Evolutionary conservation across 2,329 filamentous ascomycete species (phyloP).

Genomic region (Paradendryphiella salina): DNA sequence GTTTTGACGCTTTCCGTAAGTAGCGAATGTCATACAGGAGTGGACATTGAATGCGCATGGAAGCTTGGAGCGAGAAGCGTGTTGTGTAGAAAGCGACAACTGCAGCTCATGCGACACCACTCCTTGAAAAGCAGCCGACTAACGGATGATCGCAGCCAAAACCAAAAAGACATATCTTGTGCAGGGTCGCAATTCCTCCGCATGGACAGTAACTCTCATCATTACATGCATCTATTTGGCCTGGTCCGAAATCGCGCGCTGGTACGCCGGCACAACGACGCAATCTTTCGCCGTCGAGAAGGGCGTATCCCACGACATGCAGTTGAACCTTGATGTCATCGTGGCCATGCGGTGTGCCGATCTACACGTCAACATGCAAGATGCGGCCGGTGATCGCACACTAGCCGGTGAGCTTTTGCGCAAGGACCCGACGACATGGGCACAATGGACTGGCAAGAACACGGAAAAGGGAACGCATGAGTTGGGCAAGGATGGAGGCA

Average conservation of each 20-base stretch:
- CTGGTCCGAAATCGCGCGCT: conserved; percentile 75
- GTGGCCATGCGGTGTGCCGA: conserved; percentile 84
- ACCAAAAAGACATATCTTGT: conserved; percentile 92
- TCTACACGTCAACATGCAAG: conserved; percentile 95
- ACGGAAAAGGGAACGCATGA: conserved; percentile 57
- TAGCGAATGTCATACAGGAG: conserved; percentile 19
- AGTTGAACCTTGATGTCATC: conserved; percentile 95
- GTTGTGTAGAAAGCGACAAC: neutral
- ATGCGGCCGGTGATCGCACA: conserved; percentile 89
- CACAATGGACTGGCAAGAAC: conserved; percentile 74
- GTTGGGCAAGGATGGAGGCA: conserved; percentile 48
- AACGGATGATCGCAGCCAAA: conserved; percentile 67
- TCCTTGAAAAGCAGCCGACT: conserved; percentile 6
- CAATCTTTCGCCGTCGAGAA: conserved; percentile 95
- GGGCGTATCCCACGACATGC: conserved; percentile 80
- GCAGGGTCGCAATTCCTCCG: conserved; percentile 80
- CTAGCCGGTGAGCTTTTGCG: conserved; percentile 74
- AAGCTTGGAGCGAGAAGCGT: neutral
- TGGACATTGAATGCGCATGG: neutral
- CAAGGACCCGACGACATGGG: conserved; percentile 78
- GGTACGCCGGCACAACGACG: conserved; percentile 81
- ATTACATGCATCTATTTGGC: conserved; percentile 74
- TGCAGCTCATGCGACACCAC: conserved; percentile 4
- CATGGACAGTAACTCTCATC: conserved; percentile 87
- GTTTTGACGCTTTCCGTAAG: conserved; percentile 97